Evolutionary conservation across 306 rosid genomes (phyloP).

Genomic region (Cucurbita maxima): DNA sequence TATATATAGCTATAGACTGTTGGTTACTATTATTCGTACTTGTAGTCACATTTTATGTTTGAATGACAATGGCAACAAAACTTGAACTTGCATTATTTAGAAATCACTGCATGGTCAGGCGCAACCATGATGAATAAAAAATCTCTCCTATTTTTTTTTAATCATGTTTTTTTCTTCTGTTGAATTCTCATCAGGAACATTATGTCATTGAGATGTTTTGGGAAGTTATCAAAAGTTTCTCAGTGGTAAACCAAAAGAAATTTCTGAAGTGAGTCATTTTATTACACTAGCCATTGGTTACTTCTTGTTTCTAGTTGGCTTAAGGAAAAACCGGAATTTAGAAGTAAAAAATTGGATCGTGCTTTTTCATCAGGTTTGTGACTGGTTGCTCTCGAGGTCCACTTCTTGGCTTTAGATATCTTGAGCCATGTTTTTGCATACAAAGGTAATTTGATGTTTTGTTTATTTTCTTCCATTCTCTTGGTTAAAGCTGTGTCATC

Average conservation of each 20-base stretch:
- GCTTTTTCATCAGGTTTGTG: constrained; percentile 53
- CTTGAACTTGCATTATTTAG: too few relatives aligned
- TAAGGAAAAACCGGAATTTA: not conserved
- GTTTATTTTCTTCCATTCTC: not conserved
- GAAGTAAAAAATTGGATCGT: constrained; percentile 7
- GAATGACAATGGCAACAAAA: too few relatives aligned
- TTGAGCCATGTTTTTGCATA: constrained; percentile 84
- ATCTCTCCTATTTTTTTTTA: too few relatives aligned
- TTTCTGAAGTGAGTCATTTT: constrained; percentile 65
- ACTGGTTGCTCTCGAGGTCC: constrained; percentile 99
- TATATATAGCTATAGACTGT: too few relatives aligned
- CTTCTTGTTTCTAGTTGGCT: not conserved
- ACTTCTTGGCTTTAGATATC: constrained; percentile 77
- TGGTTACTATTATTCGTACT: too few relatives aligned
- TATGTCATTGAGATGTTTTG: constrained; percentile 79
- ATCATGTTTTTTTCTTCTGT: too few relatives aligned
- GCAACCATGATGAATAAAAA: too few relatives aligned
- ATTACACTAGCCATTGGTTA: not conserved
- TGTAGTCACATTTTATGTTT: too few relatives aligned
- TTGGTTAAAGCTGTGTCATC: not conserved
- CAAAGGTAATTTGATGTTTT: constrained; percentile 44
- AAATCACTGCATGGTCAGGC: too few relatives aligned
- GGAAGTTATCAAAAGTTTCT: constrained; percentile 85
- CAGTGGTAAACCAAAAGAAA: constrained; percentile 77
- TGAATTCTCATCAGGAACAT: constrained; percentile 42